Evolutionary conservation across 2,329 filamentous ascomycete genomes (phyloP).

Genomic region (Simplicillium sp.): DNA sequence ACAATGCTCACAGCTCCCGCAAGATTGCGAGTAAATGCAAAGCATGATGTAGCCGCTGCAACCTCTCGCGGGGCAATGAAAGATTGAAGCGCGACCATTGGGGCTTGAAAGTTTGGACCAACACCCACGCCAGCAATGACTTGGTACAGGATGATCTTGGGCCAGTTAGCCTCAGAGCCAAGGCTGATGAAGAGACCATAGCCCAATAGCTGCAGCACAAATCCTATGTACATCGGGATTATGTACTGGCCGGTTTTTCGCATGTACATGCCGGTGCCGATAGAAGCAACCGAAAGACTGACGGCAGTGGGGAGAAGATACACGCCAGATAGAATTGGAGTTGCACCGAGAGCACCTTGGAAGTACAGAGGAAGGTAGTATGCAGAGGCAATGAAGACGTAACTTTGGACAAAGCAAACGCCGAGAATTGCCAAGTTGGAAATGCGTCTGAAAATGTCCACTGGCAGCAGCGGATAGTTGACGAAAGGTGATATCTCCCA

Average conservation of each 20-base stretch:
- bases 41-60: constrained; percentile 50
- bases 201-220: constrained; percentile 46
- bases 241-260: constrained; percentile 49
- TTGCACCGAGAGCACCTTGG: no score
- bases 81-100: constrained; percentile 52
- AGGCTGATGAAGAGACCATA: constrained; percentile 49
- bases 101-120: constrained; percentile 52
- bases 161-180: constrained; percentile 34
- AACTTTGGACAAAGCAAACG: no score
- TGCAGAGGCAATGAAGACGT: no score
- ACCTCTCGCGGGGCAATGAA: constrained; percentile 45
- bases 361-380: no score
- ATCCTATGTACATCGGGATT: constrained; percentile 41
- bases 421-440: no score
- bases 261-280: constrained; percentile 38
- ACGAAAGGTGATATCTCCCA: no score
- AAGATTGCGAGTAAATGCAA: constrained; percentile 52
- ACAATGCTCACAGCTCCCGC: constrained; percentile 54
- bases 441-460: no score
- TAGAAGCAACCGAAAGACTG: constrained; percentile 48
- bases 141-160: constrained; percentile 41
- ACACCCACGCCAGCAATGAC: constrained; percentile 47
- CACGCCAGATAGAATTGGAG: no score
- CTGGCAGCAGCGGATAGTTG: no score
- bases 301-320: no score